phyloP scores from a whole-genome alignment of 2,329 filamentous ascomycete genomes.

The Colletotrichum musicola region DNA sequence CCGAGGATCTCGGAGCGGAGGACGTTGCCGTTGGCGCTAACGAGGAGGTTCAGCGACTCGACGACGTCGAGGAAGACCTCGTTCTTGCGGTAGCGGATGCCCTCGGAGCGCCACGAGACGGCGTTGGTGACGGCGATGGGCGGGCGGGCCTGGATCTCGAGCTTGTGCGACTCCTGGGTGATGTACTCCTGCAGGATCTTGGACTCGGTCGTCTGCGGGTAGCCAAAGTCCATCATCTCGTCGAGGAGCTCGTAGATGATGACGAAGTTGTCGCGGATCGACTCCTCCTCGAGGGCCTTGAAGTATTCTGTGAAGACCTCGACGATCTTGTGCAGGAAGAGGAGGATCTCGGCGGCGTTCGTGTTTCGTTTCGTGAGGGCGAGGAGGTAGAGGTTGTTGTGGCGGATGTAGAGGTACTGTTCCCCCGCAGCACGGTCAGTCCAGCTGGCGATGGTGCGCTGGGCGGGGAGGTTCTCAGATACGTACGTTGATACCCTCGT shows the following conservation, averaged over 20 bases:
- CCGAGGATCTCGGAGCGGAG: conserved; percentile 96
- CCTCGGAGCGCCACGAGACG: conserved; percentile 97
- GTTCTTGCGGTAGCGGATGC: conserved; percentile 98
- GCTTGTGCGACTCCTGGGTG: conserved; percentile 98
- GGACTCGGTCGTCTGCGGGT: conserved; percentile 96
- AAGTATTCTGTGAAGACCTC: conserved; percentile 99
- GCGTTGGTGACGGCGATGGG: conserved; percentile 99
- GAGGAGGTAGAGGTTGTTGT: conserved; percentile 99
- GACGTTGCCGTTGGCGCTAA: conserved; percentile 94
- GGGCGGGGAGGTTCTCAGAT: conserved; percentile 2
- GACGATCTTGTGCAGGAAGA: conserved; percentile 98
- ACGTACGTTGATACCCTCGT: conserved; percentile 96
- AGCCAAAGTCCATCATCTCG: conserved; percentile 99
- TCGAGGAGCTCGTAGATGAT: conserved; percentile 98
- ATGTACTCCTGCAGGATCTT: conserved; percentile 99
- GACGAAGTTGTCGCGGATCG: conserved; percentile 99
- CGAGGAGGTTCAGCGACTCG: conserved; percentile 94
- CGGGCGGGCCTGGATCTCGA: conserved; percentile 94
- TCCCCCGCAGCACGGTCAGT: conserved; percentile 30
- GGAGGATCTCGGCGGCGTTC: conserved; percentile 97
- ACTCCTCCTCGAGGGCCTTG: conserved; percentile 98
- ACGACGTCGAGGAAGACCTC: conserved; percentile 99
- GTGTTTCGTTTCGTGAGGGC: conserved; percentile 98
- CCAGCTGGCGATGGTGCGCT: conserved; percentile 27
- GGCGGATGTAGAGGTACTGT: conserved; percentile 97